phyloP scores from a whole-genome alignment of 805 yeast genomes.

The Candida methanosorbosa region DNA sequence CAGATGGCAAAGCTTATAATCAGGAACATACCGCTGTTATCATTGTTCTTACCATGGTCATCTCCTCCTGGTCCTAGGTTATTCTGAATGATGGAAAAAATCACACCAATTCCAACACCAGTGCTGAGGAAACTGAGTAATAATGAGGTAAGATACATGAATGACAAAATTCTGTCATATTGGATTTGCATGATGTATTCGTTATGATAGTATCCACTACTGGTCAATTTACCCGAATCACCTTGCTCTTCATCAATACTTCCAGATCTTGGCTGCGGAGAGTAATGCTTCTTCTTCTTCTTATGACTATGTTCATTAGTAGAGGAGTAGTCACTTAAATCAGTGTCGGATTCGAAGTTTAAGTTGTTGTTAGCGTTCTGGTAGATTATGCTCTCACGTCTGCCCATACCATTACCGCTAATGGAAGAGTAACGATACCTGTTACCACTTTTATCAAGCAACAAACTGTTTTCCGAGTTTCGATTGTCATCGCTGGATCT shows the following conservation, averaged over 20 bases:
- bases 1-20: conserved; percentile 26
- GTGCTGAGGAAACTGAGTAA: conserved; percentile 31
- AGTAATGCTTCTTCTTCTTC: too few relatives aligned
- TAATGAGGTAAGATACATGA: conserved; percentile 33
- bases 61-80: conserved; percentile 1
- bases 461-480: background rate
- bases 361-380: too few relatives aligned
- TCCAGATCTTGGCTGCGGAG: background rate
- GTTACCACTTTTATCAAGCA: background rate
- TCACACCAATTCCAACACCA: conserved; percentile 35
- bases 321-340: conserved; percentile 2
- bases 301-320: too few relatives aligned
- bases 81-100: conserved; percentile 17
- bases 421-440: background rate
- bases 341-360: conserved; percentile 9
- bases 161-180: conserved; percentile 35
- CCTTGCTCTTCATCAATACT: background rate
- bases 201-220: conserved; percentile 3
- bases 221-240: background rate
- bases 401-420: background rate
- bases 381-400: too few relatives aligned
- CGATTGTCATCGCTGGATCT: background rate
- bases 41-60: conserved; percentile 3
- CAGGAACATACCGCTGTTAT: conserved; percentile 12
- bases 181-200: conserved; percentile 15